Evolutionary conservation across 129 eudicot genomes (phyloP).

Genomic region (Mikania micrantha): DNA sequence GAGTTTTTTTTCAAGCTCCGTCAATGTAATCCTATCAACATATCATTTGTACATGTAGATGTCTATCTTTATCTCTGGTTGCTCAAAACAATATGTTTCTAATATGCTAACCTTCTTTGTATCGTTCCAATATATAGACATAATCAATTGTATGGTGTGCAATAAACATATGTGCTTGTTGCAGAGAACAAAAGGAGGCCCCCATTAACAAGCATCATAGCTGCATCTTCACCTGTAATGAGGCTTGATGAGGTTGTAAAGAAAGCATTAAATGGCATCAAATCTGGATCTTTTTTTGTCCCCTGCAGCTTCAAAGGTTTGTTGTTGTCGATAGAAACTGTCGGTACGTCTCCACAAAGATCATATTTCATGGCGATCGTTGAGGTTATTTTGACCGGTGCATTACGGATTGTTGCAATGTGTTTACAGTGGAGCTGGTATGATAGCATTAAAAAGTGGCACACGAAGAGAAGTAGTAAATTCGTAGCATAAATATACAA

Average conservation of each 20-base stretch:
- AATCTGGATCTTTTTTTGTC: conserved; percentile 59
- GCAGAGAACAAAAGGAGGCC: conserved; percentile 83
- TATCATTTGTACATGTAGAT: too few species aligned
- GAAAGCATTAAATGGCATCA: conserved; percentile 64
- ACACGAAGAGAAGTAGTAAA: conserved; percentile 44
- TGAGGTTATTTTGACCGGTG: conserved; percentile 59
- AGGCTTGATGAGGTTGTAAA: conserved; percentile 79
- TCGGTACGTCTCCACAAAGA: conserved; percentile 89
- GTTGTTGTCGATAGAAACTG: conserved; percentile 61
- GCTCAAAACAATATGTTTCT: too few species aligned
- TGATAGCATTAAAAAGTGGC: conserved; percentile 67
- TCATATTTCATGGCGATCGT: conserved; percentile 80
- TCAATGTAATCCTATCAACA: too few species aligned
- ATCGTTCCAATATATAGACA: too few species aligned
- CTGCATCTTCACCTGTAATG: conserved; percentile 85
- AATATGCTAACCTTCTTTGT: too few species aligned
- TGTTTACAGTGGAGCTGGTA: conserved; percentile 93
- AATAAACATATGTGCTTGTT: not conserved
- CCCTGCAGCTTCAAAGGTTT: conserved; percentile 87
- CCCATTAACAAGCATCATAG: conserved; percentile 68
- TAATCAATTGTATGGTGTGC: too few species aligned
- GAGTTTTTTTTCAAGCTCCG: too few species aligned
- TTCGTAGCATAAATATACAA: too few species aligned
- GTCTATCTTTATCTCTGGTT: too few species aligned
- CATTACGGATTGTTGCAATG: conserved; percentile 57